Percentiles rank a stretch among this genome's conserved stretches.
phyloP scores from a whole-genome alignment of 208 protist genomes.

The Entamoeba nuttalli region DNA sequence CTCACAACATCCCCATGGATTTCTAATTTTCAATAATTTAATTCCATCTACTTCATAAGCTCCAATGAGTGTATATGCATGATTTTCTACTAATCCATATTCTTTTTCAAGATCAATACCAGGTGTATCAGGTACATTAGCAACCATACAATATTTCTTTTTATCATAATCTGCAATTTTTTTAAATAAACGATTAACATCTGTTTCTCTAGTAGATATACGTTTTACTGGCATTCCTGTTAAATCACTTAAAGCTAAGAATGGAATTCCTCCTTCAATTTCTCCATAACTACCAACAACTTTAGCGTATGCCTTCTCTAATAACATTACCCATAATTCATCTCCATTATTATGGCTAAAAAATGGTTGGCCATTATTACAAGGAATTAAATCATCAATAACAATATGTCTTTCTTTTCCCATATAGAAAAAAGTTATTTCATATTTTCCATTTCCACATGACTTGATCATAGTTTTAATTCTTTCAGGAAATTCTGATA shows the following conservation, averaged over 20 bases:
- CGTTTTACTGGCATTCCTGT: not conserved
- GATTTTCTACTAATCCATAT: slow-evolving; percentile 8
- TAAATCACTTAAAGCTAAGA: not conserved
- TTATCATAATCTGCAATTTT: not conserved
- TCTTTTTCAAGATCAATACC: not conserved
- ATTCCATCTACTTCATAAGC: not conserved
- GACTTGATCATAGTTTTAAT: not conserved
- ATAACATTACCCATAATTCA: not conserved
- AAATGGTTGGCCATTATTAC: not conserved
- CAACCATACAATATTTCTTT: not conserved
- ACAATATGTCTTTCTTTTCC: not conserved
- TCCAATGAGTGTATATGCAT: slow-evolving; percentile 5
- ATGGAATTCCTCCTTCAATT: not conserved
- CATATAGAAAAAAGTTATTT: not conserved
- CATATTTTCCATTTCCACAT: not conserved
- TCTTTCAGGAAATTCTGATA: not conserved
- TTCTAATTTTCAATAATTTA: slow-evolving; percentile 7
- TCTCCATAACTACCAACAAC: not conserved
- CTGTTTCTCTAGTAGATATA: not conserved
- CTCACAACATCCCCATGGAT: not conserved
- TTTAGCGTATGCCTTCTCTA: not conserved
- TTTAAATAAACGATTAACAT: not conserved
- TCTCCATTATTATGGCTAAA: not conserved
- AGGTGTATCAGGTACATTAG: not conserved
- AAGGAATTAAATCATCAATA: not conserved